A percentile compares a stretch with the other conserved stretches of the same genome.
These are phyloP conservation scores for Didymellaceae sp. DNA, from an alignment of 2,329 filamentous ascomycete genomes.

Conservation along the genomic window DNA sequence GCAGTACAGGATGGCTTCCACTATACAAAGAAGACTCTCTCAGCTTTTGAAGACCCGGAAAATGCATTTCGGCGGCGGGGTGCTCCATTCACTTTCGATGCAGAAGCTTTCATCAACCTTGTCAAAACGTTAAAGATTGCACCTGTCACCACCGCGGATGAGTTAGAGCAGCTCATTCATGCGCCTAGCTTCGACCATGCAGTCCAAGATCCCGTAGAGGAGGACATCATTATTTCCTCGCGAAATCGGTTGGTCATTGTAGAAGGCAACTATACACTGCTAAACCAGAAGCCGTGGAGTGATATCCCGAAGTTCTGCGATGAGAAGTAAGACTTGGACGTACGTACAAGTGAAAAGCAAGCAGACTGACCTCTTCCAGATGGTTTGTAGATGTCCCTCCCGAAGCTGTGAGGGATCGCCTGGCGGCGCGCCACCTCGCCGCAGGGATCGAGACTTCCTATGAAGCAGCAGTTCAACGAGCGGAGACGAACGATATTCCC, in stretches of 20 bases:
- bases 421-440: conserved; percentile 31
- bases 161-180: conserved; percentile 23
- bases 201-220: conserved; percentile 29
- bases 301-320: conserved; percentile 23
- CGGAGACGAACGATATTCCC: conserved; percentile 35
- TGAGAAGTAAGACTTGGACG: conserved; percentile 22
- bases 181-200: conserved; percentile 38
- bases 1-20: conserved; percentile 34
- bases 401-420: conserved; percentile 23
- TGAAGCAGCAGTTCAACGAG: conserved; percentile 27
- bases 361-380: too few species aligned
- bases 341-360: too few species aligned
- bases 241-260: conserved; percentile 30
- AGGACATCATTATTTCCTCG: conserved; percentile 29
- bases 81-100: conserved; percentile 38
- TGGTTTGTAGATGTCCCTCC: conserved; percentile 36
- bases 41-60: conserved; percentile 25
- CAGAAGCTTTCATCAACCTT: conserved; percentile 26
- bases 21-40: conserved; percentile 27
- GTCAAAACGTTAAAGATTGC: conserved; percentile 22
- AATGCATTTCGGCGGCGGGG: conserved; percentile 33
- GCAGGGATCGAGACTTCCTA: conserved; percentile 32
- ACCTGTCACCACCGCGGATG: conserved; percentile 22
- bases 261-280: conserved; percentile 38
- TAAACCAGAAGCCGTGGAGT: conserved; percentile 29